Evolutionary conservation across 306 rosid species (phyloP), one percentile per base, ranked within the genome.

Genomic region (Canavalia ensiformis): DNA sequence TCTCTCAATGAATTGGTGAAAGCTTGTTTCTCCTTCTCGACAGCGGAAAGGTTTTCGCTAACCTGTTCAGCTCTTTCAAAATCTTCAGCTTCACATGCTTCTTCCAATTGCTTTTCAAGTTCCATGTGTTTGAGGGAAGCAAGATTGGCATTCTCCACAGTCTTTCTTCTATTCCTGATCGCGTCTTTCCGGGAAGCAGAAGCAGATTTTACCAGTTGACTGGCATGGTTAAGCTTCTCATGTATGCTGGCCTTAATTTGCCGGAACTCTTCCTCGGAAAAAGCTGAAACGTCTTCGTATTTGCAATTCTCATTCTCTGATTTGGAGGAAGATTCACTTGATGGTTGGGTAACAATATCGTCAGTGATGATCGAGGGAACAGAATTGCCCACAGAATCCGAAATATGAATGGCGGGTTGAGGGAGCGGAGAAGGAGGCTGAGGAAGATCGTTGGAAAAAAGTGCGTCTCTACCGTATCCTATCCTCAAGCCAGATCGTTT

Each of bases 31-130:
- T 90, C 89, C 59, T 71, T 82, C 64, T 93, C 93, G 34, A 90
- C 90, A 67, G 89, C 87, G 45, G 90, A 94, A 29, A 93, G 87
- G 56, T 57, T 62, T 73, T 93, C 84, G 74, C 94, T 93, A 57
- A 93, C 86, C 85, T 85, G 82, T 58, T 93, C 92, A 0, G 97
- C 97, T 4, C 75, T 86, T 76, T 93, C 97, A 51, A 93, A 93
- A 75, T 93, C 97, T 79, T 93, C 97, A 10, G 94, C 93, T 80
- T 91, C 96, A 57, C 91, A 86, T 35, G 94, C 97, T 84, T 87
- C 91, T 86, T 93, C 90, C 84, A 93, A 89, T 74, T 89, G 90
- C 83, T 59, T 88, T 76, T 93, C 97, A 37, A 93, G 92, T 35
- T 87, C 76, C 46, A 74, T 58, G 74, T 86, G 69, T 41, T 78